Conservation (phyloP, 2,329 filamentous ascomycete species). For the Hypoxylon sp. region DNA sequence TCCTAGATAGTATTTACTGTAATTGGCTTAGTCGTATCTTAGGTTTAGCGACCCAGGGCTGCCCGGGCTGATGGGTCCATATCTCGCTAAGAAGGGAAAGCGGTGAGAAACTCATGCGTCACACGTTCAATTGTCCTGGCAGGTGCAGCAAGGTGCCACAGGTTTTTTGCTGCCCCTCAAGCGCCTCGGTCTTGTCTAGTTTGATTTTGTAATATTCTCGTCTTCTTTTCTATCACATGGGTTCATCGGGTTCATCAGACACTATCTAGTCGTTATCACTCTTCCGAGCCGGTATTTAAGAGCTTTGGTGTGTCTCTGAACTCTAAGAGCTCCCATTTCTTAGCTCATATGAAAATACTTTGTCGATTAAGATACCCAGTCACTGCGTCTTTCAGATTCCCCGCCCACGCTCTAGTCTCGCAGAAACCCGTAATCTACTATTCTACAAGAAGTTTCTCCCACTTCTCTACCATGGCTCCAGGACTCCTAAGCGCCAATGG, state of each 20-base stretch:
- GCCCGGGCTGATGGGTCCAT: conserved; percentile 20
- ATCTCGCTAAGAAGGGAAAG: conserved; percentile 17
- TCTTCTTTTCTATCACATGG: conserved; percentile 39
- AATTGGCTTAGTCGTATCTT: conserved; percentile 22
- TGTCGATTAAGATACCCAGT: conserved; percentile 35
- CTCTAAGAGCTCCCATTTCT: conserved; percentile 4
- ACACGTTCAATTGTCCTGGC: conserved; percentile 19
- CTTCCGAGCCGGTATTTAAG: conserved; percentile 22
- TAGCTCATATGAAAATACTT: conserved; percentile 35
- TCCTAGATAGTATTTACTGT: neutral
- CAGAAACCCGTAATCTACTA: conserved; percentile 18
- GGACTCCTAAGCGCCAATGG: conserved; percentile 61
- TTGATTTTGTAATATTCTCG: conserved; percentile 20
- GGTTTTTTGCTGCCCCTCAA: conserved; percentile 23
- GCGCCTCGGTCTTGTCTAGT: conserved; percentile 39
- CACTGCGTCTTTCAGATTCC: conserved; percentile 31
- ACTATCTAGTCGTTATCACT: conserved; percentile 1
- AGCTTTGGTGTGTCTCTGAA: conserved; percentile 8
- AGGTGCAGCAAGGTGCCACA: conserved; percentile 40
- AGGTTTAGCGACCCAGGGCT: conserved; percentile 23
- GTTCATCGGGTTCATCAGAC: conserved; percentile 22
- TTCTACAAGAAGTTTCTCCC: conserved; percentile 36
- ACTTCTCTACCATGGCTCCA: conserved; percentile 49
- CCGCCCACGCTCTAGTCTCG: conserved; percentile 17
- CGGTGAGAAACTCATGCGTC: conserved; percentile 42